These are phyloP conservation scores for Suillus hirtellus DNA, from an alignment of 768 basidiomycete genomes.

Conservation along the genomic window DNA sequence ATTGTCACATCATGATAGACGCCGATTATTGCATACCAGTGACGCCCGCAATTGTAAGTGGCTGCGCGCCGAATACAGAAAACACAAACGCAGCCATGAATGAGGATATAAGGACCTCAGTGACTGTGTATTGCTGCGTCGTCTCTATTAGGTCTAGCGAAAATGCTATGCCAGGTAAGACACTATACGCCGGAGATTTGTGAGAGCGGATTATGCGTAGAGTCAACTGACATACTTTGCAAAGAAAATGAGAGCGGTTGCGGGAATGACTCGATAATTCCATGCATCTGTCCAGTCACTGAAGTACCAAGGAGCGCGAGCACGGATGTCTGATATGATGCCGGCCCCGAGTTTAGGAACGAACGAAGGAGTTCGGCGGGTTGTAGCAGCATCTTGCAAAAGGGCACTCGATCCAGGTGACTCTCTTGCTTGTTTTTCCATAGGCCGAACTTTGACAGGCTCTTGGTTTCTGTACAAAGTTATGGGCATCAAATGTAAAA, in stretches of 20 bases:
- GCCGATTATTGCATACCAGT: conserved; percentile 51
- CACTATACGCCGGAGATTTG: conserved; percentile 38
- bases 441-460: not conserved
- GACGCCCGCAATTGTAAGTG: conserved; percentile 89
- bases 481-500: not conserved
- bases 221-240: conserved; percentile 59
- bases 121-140: conserved; percentile 84
- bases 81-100: conserved; percentile 92
- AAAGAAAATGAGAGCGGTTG: conserved; percentile 84
- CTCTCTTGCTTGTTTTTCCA: not conserved
- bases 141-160: conserved; percentile 91
- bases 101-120: conserved; percentile 79
- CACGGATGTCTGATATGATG: conserved; percentile 66
- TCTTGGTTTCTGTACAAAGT: not conserved
- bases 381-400: not conserved
- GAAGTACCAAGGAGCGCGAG: conserved; percentile 75
- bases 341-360: conserved; percentile 51
- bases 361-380: conserved; percentile 6
- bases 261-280: conserved; percentile 88
- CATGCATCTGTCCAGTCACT: conserved; percentile 92
- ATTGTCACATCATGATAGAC: not conserved
- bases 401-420: conserved; percentile 8
- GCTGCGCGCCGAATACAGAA: conserved; percentile 86
- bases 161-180: conserved; percentile 91
- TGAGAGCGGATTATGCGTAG: not conserved